Evolutionary conservation across 2,329 filamentous ascomycete species (phyloP).

Genomic region (Sporothrix curviconia): DNA sequence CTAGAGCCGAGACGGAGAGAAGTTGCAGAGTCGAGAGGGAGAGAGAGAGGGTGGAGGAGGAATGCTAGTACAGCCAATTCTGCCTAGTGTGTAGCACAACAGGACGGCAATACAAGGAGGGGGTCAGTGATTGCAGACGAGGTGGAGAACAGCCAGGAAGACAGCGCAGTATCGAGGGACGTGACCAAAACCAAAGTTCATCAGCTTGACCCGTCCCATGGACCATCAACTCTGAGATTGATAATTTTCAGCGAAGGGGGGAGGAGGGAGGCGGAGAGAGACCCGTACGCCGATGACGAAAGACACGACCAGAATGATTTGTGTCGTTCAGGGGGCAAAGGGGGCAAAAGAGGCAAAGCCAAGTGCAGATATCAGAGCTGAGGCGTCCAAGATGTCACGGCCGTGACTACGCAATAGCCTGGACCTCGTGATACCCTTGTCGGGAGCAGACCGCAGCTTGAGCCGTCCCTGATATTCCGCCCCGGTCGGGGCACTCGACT

Average conservation of each 20-base stretch:
- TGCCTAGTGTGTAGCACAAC: constrained; percentile 8
- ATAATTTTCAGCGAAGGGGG: background rate
- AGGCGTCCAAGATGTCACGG: too few relatives aligned
- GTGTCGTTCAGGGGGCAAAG: background rate
- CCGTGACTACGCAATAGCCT: background rate
- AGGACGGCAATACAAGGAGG: constrained; percentile 7
- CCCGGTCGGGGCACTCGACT: background rate
- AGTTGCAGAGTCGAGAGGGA: background rate
- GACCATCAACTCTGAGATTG: background rate
- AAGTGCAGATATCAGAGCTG: background rate
- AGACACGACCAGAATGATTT: background rate
- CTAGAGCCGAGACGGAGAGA: background rate
- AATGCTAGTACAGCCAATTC: background rate
- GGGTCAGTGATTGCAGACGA: background rate
- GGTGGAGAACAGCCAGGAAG: constrained; percentile 1
- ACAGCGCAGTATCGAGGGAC: background rate
- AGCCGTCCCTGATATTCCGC: constrained; percentile 8
- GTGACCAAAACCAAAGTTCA: constrained; percentile 1
- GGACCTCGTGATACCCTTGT: constrained; percentile 11
- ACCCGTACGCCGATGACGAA: background rate
- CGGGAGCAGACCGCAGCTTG: background rate
- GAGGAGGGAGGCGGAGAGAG: background rate
- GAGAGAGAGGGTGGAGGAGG: constrained; percentile 1
- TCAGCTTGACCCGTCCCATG: background rate
- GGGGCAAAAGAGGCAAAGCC: background rate